Percentiles rank a stretch among this genome's conserved stretches.
phyloP scores from a whole-genome alignment of 2,329 filamentous ascomycete genomes.

The Ophioceras dolichostomum region DNA sequence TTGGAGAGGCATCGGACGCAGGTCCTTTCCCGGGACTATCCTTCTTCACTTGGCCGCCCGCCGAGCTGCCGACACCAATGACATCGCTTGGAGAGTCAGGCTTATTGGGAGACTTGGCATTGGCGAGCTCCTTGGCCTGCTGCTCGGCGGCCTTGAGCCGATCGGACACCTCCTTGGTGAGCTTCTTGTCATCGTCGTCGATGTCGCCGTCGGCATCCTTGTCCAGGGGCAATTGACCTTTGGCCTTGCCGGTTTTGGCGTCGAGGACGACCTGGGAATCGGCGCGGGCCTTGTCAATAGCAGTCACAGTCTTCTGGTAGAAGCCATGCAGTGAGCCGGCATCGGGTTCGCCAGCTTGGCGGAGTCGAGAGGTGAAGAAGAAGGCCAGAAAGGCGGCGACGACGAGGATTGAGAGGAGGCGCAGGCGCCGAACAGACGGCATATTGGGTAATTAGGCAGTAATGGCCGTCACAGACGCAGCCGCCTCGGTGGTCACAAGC shows the following conservation, averaged over 20 bases:
- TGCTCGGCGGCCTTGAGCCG: constrained; percentile 58
- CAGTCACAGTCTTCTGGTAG: constrained; percentile 46
- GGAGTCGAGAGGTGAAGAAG: constrained; percentile 3
- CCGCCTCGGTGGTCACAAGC: too few species aligned
- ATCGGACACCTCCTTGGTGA: constrained; percentile 42
- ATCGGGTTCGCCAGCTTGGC: constrained; percentile 1
- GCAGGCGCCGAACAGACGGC: constrained; percentile 2
- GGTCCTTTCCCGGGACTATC: constrained; percentile 29
- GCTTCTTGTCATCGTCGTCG: constrained; percentile 41
- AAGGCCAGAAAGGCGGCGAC: constrained; percentile 1
- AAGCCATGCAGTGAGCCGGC: constrained; percentile 36
- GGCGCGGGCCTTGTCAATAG: constrained; percentile 24
- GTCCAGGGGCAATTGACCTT: constrained; percentile 25
- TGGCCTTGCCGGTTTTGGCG: constrained; percentile 20
- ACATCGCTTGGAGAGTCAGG: constrained; percentile 46
- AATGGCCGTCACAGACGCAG: constrained; percentile 64
- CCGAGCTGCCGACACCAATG: constrained; percentile 46
- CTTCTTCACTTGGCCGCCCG: constrained; percentile 34
- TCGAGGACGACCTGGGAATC: constrained; percentile 24
- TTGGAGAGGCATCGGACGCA: too few species aligned
- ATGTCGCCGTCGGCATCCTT: constrained; percentile 42
- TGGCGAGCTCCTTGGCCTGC: constrained; percentile 54
- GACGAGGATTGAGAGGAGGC: constrained; percentile 1
- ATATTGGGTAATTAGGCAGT: constrained; percentile 45
- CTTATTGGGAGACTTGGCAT: constrained; percentile 50